A percentile compares a stretch with the other conserved stretches of the same genome.
phyloP scores from a whole-genome alignment of 176 grass and related monocot genomes.

The Secale cereale region DNA sequence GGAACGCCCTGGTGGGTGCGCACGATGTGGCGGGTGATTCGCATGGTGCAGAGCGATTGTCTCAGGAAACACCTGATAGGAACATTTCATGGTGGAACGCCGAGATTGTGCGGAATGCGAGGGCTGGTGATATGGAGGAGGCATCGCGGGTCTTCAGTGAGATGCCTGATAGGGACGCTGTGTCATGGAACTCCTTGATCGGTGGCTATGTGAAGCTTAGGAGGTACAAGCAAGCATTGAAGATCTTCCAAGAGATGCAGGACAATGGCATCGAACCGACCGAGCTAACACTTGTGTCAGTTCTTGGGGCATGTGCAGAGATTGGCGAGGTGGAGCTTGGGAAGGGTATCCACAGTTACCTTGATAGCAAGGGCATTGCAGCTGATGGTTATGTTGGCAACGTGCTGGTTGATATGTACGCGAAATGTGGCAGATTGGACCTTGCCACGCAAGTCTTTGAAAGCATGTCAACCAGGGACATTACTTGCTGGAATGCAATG shows the following conservation, averaged over 20 bases:
- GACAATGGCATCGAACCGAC: conserved; percentile 42
- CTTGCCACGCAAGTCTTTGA: conserved; percentile 48
- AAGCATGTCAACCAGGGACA: conserved; percentile 48
- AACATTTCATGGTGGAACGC: conserved; percentile 62
- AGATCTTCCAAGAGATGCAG: conserved; percentile 54
- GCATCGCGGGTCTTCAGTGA: conserved; percentile 37
- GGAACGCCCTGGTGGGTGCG: conserved; percentile 47
- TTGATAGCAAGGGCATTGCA: conserved; percentile 38
- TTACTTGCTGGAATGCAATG: conserved; percentile 63
- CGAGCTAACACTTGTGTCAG: conserved; percentile 48
- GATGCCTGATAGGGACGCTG: conserved; percentile 49
- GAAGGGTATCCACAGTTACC: conserved; percentile 41
- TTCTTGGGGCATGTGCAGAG: conserved; percentile 57
- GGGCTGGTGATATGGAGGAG: conserved; percentile 24
- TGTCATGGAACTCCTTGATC: conserved; percentile 76
- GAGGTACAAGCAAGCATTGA: conserved; percentile 32
- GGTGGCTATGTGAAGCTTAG: conserved; percentile 38
- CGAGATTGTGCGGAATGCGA: conserved; percentile 50
- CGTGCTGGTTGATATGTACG: conserved; percentile 72
- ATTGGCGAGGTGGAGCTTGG: conserved; percentile 41
- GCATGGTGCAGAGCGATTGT: conserved; percentile 20
- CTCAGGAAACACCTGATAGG: conserved; percentile 30
- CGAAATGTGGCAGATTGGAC: conserved; percentile 57
- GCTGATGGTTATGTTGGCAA: conserved; percentile 69
- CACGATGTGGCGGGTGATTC: conserved; percentile 38